Evolutionary conservation across 768 basidiomycete genomes (phyloP).

Genomic region (Kwoniella bestiolae): DNA sequence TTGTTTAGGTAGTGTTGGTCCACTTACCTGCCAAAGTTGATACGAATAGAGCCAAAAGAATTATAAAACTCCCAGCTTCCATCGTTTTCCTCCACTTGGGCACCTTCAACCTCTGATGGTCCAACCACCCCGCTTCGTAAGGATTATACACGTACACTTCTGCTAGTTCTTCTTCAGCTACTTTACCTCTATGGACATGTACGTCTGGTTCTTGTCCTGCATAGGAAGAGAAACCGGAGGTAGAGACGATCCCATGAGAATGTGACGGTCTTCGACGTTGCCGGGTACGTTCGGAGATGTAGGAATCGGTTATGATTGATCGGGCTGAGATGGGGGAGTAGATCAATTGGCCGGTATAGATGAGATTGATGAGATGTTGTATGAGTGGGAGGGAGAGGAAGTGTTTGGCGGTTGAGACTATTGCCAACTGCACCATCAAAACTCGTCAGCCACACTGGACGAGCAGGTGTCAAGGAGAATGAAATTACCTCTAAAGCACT

Average conservation of each 20-base stretch:
- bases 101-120: conserved; percentile 84
- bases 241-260: conserved; percentile 18
- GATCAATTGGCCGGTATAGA: conserved; percentile 68
- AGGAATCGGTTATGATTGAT: conserved; percentile 86
- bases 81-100: conserved; percentile 64
- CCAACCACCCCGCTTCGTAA: conserved; percentile 61
- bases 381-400: conserved; percentile 82
- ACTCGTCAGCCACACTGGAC: neutral
- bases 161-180: conserved; percentile 24
- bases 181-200: neutral
- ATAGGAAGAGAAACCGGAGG: conserved; percentile 5
- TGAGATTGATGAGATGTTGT: conserved; percentile 83
- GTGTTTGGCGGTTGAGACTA: conserved; percentile 78
- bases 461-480: neutral
- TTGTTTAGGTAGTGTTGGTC: neutral
- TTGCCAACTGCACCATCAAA: conserved; percentile 69
- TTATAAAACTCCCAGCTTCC: conserved; percentile 76
- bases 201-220: conserved; percentile 4
- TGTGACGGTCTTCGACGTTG: conserved; percentile 67
- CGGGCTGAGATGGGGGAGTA: conserved; percentile 62
- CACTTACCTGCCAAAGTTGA: conserved; percentile 74
- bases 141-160: conserved; percentile 56
- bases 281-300: conserved; percentile 67
- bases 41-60: conserved; percentile 71
- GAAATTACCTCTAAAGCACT: conserved; percentile 78